A percentile compares a stretch with the other conserved stretches of the same genome.
Evolutionary conservation across 306 rosid species (phyloP).

Genomic region (Quercus suber): DNA sequence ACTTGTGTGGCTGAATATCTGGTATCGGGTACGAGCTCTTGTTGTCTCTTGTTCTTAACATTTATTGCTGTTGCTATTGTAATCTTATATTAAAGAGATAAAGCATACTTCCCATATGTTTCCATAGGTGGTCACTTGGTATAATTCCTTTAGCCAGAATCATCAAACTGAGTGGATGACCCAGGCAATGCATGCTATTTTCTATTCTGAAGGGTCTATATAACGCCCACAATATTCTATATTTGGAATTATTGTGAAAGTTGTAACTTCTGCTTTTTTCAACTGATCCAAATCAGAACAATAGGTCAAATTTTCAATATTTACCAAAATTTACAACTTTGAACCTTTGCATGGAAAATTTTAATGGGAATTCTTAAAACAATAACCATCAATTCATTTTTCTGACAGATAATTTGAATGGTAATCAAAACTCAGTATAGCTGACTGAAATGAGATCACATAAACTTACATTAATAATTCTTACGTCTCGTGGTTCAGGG

Average conservation of each 20-base stretch:
- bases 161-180: not conserved
- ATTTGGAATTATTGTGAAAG: not conserved
- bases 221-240: not conserved
- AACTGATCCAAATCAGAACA: not conserved
- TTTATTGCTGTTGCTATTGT: not conserved
- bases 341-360: not conserved
- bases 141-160: not conserved
- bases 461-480: not conserved
- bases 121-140: not conserved
- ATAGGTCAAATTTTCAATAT: too few relatives aligned
- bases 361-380: not conserved
- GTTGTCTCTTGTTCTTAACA: not conserved
- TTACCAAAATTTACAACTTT: not conserved
- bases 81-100: not conserved
- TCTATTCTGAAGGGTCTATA: not conserved
- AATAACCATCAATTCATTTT: not conserved
- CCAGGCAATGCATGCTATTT: not conserved
- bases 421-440: not conserved
- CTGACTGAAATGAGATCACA: not conserved
- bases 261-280: not conserved
- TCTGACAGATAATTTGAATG: not conserved
- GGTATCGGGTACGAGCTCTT: constrained; percentile 82
- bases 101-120: not conserved
- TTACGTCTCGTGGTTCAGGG: constrained; percentile 41
- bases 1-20: constrained; percentile 77